Conservation (phyloP, 2,329 filamentous ascomycete species). For the Rutstroemia sp. region DNA sequence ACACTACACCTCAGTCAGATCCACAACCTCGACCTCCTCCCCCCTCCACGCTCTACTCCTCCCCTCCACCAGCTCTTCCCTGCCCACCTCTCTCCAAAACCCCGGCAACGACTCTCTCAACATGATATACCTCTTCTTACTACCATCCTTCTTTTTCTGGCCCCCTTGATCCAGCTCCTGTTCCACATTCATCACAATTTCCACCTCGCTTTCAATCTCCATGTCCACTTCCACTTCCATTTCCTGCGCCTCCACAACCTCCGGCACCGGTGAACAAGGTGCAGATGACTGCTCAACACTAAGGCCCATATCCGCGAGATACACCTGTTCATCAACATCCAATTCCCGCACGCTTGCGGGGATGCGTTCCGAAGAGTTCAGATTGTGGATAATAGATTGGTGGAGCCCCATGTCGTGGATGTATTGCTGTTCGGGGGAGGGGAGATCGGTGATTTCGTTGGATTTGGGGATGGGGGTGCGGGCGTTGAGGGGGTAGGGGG, state of each 20-base stretch:
- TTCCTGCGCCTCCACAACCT: not conserved
- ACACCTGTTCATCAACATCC: not conserved
- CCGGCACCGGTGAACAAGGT: not conserved
- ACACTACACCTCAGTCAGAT: conserved; percentile 3
- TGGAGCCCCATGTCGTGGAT: not conserved
- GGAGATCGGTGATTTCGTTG: not conserved
- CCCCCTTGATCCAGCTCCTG: not conserved
- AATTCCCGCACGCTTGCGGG: not conserved
- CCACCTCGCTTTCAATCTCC: not conserved
- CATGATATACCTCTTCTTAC: conserved; percentile 5
- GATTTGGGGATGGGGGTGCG: not conserved
- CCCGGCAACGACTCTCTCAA: conserved; percentile 5
- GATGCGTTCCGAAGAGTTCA: not conserved
- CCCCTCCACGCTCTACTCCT: conserved; percentile 6
- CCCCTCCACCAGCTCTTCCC: conserved; percentile 8
- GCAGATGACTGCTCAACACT: no score
- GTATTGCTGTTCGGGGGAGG: not conserved
- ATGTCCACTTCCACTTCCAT: not conserved
- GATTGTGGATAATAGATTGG: not conserved
- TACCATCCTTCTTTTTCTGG: not conserved
- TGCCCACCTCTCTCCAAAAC: not conserved
- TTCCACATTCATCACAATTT: not conserved
- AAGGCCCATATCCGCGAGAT: not conserved
- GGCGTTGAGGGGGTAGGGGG: not conserved
- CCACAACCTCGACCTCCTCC: conserved; percentile 8